phyloP scores from a whole-genome alignment of 2,329 filamentous ascomycete species.

The Aaosphaeria pasadenensis region DNA sequence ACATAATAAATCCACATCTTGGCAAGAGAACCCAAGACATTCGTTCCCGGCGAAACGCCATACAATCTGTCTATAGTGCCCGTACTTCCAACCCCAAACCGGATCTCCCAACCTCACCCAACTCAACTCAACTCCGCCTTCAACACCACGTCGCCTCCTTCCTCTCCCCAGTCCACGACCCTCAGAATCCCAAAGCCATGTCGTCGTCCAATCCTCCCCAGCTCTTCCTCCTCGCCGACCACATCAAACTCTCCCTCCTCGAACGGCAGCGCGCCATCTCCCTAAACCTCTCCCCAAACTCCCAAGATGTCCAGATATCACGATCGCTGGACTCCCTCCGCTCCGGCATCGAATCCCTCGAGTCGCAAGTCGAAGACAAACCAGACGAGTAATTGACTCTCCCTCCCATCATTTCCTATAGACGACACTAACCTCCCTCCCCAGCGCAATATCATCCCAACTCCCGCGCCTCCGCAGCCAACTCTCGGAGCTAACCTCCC shows the following conservation, averaged over 20 bases:
- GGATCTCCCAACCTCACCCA: neutral
- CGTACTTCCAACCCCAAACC: neutral
- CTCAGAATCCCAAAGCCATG: slow-evolving; percentile 17
- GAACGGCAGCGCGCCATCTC: slow-evolving; percentile 85
- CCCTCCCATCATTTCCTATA: neutral
- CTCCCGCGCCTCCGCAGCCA: slow-evolving; percentile 69
- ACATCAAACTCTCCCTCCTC: slow-evolving; percentile 92
- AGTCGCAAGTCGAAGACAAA: slow-evolving; percentile 59
- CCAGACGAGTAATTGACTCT: slow-evolving; percentile 50
- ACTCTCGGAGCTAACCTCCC: slow-evolving; percentile 70
- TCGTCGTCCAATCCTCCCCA: slow-evolving; percentile 60
- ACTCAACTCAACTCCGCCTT: neutral
- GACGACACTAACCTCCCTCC: neutral
- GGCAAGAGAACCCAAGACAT: too few relatives aligned
- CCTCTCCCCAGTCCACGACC: neutral
- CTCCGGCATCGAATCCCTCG: slow-evolving; percentile 71
- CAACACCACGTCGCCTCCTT: neutral
- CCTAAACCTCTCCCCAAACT: slow-evolving; percentile 72
- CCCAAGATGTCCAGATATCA: slow-evolving; percentile 85
- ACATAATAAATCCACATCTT: too few relatives aligned
- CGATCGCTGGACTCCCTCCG: slow-evolving; percentile 83
- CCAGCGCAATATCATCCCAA: slow-evolving; percentile 49
- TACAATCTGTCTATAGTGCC: too few relatives aligned
- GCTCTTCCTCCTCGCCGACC: slow-evolving; percentile 89
- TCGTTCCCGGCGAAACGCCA: too few relatives aligned